Conservation (phyloP, 768 basidiomycete genomes). For the Pholiota microspora region DNA sequence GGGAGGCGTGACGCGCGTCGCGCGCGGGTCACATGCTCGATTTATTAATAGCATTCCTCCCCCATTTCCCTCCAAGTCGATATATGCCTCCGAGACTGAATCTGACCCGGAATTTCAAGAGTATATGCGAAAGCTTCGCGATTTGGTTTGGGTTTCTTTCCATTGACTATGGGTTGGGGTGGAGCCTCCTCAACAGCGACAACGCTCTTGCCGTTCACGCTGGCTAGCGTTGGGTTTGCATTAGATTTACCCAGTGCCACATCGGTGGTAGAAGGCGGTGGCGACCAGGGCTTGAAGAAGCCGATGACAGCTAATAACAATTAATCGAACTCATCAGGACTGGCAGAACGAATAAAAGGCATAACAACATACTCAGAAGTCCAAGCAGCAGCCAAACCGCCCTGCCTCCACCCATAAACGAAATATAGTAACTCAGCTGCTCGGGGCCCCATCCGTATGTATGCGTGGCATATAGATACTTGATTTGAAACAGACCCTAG, state of each 20-base stretch:
- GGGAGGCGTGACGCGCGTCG: too few relatives aligned
- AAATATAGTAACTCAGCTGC: constrained; percentile 75
- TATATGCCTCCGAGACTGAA: constrained; percentile 79
- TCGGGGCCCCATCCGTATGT: constrained; percentile 71
- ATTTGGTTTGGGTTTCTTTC: constrained; percentile 45
- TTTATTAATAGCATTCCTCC: too few relatives aligned
- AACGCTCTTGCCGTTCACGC: constrained; percentile 9
- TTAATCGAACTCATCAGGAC: neutral
- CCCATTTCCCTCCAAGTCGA: too few relatives aligned
- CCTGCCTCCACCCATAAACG: constrained; percentile 58
- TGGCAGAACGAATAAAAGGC: neutral
- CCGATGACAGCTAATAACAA: constrained; percentile 59
- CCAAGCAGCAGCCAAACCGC: constrained; percentile 59
- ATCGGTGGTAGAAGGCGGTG: neutral
- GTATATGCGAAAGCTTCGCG: constrained; percentile 56
- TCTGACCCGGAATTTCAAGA: too few relatives aligned
- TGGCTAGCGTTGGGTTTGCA: constrained; percentile 10
- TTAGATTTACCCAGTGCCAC: constrained; percentile 11
- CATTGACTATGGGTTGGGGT: constrained; percentile 7
- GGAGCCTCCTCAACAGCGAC: neutral
- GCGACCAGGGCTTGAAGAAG: constrained; percentile 50
- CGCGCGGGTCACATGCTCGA: too few relatives aligned
- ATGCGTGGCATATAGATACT: constrained; percentile 79
- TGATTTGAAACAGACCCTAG: constrained; percentile 76
- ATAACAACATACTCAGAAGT: constrained; percentile 35